phyloP scores from a whole-genome alignment of 164 flowering plant genomes.

The Kalanchoe fedtschenkoi region DNA sequence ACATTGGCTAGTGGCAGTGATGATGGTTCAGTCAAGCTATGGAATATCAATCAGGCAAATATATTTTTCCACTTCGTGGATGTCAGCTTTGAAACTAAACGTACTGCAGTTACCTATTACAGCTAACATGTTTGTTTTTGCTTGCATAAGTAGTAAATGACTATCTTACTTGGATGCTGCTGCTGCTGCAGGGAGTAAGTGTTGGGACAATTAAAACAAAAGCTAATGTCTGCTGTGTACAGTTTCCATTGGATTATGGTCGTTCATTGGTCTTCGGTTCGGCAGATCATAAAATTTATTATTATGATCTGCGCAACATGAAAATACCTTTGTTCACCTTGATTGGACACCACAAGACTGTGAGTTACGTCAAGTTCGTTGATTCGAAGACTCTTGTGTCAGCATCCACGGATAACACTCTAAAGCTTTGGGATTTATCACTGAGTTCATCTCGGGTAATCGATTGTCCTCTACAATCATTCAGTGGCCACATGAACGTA shows the following conservation, averaged over 20 bases:
- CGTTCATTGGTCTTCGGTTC: slow-evolving; percentile 87
- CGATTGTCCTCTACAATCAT: slow-evolving; percentile 75
- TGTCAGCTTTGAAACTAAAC: slow-evolving; percentile 3
- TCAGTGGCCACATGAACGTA: slow-evolving; percentile 79
- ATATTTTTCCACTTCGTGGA: slow-evolving; percentile 67
- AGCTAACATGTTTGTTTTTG: not conserved
- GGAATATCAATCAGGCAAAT: slow-evolving; percentile 99
- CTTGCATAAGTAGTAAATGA: slow-evolving; percentile 20
- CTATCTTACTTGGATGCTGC: slow-evolving; percentile 31
- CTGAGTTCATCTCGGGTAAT: slow-evolving; percentile 49
- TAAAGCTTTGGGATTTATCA: slow-evolving; percentile 96
- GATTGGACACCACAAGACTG: slow-evolving; percentile 81
- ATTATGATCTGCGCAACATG: slow-evolving; percentile 76
- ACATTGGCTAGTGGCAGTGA: slow-evolving; percentile 95
- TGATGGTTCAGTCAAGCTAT: slow-evolving; percentile 91
- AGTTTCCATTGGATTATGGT: slow-evolving; percentile 75
- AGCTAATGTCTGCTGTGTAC: slow-evolving; percentile 97
- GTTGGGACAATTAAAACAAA: slow-evolving; percentile 77
- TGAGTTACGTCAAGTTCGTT: slow-evolving; percentile 90
- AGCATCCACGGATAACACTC: slow-evolving; percentile 88
- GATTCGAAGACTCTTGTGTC: slow-evolving; percentile 76
- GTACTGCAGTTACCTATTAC: not conserved
- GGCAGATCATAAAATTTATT: slow-evolving; percentile 87
- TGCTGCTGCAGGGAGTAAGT: slow-evolving; percentile 73
- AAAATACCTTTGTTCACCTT: slow-evolving; percentile 68